phyloP scores from a whole-genome alignment of 768 basidiomycete genomes.

The Cystofilobasidium ferigula region DNA sequence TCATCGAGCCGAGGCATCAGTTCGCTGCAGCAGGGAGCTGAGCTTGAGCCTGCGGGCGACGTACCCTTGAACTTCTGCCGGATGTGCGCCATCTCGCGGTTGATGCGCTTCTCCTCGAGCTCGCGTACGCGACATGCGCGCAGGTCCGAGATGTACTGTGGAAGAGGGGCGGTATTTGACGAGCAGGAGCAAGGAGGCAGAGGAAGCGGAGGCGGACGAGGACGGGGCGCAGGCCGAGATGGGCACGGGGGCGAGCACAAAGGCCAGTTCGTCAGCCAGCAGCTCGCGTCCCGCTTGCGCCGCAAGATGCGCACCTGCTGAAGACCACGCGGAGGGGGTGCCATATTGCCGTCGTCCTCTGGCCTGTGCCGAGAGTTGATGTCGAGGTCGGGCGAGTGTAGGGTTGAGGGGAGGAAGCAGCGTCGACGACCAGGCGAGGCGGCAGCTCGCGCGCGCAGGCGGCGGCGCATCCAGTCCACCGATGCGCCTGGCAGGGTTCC shows the following conservation, averaged over 20 bases:
- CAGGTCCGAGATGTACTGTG: slow-evolving; percentile 95
- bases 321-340: slow-evolving; percentile 78
- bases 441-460: no score
- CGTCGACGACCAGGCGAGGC: no score
- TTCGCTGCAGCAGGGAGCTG: slow-evolving; percentile 56
- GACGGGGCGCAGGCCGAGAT: background rate
- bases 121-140: slow-evolving; percentile 90
- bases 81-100: slow-evolving; percentile 99
- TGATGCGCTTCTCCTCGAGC: slow-evolving; percentile 95
- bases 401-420: no score
- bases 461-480: no score
- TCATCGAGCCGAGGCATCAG: background rate
- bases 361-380: background rate
- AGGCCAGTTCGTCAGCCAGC: background rate
- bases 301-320: slow-evolving; percentile 58
- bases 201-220: background rate
- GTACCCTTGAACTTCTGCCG: slow-evolving; percentile 95
- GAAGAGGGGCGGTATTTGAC: background rate
- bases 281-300: background rate
- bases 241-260: background rate
- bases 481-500: no score
- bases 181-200: background rate
- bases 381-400: background rate
- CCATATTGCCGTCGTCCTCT: slow-evolving; percentile 47
- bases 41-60: slow-evolving; percentile 39